Evolutionary conservation across 1,284 basidiomycete genomes (phyloP), one percentile per base, ranked within the genome.

Genomic region (Ustilago vetiveriae): DNA sequence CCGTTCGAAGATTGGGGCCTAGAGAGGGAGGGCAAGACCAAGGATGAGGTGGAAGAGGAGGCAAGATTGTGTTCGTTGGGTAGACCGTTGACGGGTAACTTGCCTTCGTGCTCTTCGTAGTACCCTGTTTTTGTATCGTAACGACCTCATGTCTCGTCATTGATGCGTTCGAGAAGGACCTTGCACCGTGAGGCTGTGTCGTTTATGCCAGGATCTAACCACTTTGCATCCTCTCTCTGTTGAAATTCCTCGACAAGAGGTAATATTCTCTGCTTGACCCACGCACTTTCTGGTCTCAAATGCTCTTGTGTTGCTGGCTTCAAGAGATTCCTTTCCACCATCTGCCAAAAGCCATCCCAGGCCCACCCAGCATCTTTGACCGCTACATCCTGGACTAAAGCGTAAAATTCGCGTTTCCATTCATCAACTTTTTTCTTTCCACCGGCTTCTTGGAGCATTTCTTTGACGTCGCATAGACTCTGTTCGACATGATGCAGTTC

Each of bases 21-120:
- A 33, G 47, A 58, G 1, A 29, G 24, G 9, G 54, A 70, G 19
- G 74, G 65, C 6, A 68, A 82, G 82, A 23, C 83, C 83, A 58
- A 82, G n/a, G 63, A 71, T 30, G 85, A 83, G 83, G 73, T 88
- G 87, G 81, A 86, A 86, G 24, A 85, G 84, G 64, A 87, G 87
- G 86, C 87, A 62, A 44, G 75, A 3, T 46, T 75, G 40, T 75
- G 74, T 40, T 64, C 58, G 33, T n/a, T 80, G 6, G 76, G 75
- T 23, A 21, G 44, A 32, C 68, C 64, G n/a, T 38, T 80, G 35
- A 63, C 55, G 7, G 58, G 55, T 11, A 58, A 77, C 35, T 43
- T 74, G 52, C 78, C 78, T 1, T 80, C 78, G 11, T 80, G 78
- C 35, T 80, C 78, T 13, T 77, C 75, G 3, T 80, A 45, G 54